phyloP scores from a whole-genome alignment of 345 rosid genomes.

The Gossypium arboreum region DNA sequence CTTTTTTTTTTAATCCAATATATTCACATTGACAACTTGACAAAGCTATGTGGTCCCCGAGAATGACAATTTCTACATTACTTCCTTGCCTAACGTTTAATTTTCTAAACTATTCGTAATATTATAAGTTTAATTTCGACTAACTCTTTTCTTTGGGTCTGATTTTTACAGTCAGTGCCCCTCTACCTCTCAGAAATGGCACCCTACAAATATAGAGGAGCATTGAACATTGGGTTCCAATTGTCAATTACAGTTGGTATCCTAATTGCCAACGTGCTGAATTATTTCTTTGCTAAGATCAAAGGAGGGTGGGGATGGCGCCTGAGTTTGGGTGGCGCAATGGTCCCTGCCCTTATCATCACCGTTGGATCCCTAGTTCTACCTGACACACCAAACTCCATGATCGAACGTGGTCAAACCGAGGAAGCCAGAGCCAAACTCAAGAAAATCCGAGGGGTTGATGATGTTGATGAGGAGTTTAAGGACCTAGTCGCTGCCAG shows the following conservation, averaged over 20 bases:
- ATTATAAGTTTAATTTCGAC: background rate
- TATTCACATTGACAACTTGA: slow-evolving; percentile 13
- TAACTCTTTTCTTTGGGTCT: background rate
- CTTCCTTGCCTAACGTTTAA: background rate
- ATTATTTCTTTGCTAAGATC: slow-evolving; percentile 78
- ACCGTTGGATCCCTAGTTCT: slow-evolving; percentile 70
- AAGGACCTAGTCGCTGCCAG: slow-evolving; percentile 71
- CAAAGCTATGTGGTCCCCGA: slow-evolving; percentile 20
- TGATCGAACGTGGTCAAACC: slow-evolving; percentile 78
- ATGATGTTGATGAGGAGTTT: slow-evolving; percentile 70
- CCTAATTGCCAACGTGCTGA: slow-evolving; percentile 68
- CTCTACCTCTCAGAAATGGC: slow-evolving; percentile 98
- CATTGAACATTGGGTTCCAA: slow-evolving; percentile 88
- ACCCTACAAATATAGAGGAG: slow-evolving; percentile 90
- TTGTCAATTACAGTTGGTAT: slow-evolving; percentile 87
- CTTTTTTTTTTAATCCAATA: background rate
- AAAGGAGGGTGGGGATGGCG: slow-evolving; percentile 92
- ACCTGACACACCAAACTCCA: slow-evolving; percentile 91
- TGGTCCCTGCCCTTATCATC: slow-evolving; percentile 91
- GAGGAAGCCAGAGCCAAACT: slow-evolving; percentile 59
- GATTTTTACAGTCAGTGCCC: slow-evolving; percentile 72
- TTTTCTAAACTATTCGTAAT: background rate
- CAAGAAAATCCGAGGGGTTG: slow-evolving; percentile 57
- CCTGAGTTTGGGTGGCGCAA: slow-evolving; percentile 86
- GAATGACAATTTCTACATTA: slow-evolving; percentile 8